Percentiles rank a stretch among this genome's conserved stretches.
Conservation (phyloP, 176 grass and related monocot species). For the Triticum monococcum region DNA sequence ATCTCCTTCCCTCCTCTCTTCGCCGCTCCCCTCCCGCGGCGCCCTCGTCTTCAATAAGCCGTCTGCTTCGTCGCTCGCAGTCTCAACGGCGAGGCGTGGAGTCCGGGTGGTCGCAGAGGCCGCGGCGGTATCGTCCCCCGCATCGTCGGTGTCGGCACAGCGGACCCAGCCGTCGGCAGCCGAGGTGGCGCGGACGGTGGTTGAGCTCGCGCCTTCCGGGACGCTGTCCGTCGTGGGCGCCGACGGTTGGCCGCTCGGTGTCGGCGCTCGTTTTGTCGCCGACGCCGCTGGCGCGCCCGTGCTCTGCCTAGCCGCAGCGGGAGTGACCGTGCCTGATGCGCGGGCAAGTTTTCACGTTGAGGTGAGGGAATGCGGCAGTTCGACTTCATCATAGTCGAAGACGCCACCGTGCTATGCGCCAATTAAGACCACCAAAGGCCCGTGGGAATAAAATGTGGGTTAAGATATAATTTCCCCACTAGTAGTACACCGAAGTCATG, state of each 20-base stretch:
- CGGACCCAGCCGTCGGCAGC: conserved; percentile 44
- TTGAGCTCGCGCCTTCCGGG: conserved; percentile 71
- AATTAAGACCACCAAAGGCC: no score
- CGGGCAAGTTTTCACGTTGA: conserved; percentile 79
- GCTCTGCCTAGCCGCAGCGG: conserved; percentile 54
- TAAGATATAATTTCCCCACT: no score
- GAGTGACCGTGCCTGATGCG: conserved; percentile 30
- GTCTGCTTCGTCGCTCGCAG: not conserved
- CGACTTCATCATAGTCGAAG: no score
- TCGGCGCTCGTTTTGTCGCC: conserved; percentile 78
- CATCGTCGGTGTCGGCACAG: not conserved
- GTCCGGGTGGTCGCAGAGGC: not conserved
- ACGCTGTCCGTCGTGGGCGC: conserved; percentile 56
- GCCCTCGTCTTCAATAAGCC: conserved; percentile 32
- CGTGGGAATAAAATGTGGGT: no score
- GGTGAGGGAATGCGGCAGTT: conserved; percentile 36
- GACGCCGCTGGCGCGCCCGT: conserved; percentile 67
- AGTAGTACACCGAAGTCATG: no score
- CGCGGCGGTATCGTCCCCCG: not conserved
- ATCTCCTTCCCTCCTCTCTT: conserved; percentile 32
- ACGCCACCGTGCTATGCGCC: no score
- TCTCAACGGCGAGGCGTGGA: not conserved
- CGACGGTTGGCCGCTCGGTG: conserved; percentile 73
- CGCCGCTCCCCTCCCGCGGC: conserved; percentile 10
- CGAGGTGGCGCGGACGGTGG: conserved; percentile 76